phyloP scores from a whole-genome alignment of 208 protist species.

The Leishmania turanica region DNA sequence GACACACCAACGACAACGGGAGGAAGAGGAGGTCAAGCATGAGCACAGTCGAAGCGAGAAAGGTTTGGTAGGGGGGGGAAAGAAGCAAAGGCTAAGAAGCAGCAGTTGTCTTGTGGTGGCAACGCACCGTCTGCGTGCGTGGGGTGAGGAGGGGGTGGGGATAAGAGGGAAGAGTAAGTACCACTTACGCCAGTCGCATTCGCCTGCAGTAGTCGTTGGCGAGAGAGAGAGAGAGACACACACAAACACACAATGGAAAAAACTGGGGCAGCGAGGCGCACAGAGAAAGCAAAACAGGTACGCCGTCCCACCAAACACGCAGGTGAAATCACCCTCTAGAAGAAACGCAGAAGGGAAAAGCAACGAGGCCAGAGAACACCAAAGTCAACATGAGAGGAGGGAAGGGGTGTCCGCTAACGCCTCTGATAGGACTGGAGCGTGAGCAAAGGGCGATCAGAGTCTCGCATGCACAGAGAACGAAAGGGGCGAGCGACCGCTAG shows the following conservation, averaged over 20 bases:
- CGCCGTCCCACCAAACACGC: neutral
- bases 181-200: neutral
- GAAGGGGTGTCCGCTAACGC: neutral
- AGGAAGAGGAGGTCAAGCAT: neutral
- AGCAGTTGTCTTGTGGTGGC: neutral
- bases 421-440: neutral
- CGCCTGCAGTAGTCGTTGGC: neutral
- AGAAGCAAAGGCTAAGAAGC: neutral
- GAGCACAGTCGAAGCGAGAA: neutral
- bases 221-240: neutral
- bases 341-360: neutral
- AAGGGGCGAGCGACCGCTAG: neutral
- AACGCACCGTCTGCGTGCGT: neutral
- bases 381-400: neutral
- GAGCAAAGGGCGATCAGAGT: neutral
- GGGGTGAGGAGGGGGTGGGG: neutral
- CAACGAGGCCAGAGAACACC: neutral
- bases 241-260: neutral
- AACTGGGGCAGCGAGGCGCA: neutral
- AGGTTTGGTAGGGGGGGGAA: neutral
- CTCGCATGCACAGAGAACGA: neutral
- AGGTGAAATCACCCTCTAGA: neutral
- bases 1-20: neutral
- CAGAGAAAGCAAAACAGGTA: neutral
- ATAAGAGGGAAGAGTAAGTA: neutral